Conservation (phyloP, 2,329 filamentous ascomycete genomes). For the Spiromastix sp. region DNA sequence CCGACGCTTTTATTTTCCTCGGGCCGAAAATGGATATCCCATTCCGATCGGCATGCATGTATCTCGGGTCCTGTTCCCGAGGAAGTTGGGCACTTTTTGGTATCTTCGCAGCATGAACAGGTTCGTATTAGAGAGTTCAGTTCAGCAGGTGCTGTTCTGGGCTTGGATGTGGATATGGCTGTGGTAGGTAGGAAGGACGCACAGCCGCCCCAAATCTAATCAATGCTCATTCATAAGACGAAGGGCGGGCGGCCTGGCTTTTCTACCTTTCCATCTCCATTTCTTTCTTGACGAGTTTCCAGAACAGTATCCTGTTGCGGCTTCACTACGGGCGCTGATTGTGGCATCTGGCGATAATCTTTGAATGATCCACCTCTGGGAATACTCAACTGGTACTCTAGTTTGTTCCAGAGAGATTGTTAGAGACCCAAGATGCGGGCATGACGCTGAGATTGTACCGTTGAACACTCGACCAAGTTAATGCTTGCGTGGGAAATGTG, state of each 20-base stretch:
- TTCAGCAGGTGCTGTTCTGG: constrained; percentile 12
- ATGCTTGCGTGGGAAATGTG: constrained; percentile 98
- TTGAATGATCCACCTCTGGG: constrained; percentile 43
- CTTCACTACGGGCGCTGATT: constrained; percentile 82
- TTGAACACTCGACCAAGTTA: constrained; percentile 95
- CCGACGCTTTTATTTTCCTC: no score
- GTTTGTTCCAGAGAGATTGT: constrained; percentile 19
- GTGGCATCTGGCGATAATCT: constrained; percentile 21
- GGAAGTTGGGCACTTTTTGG: neutral
- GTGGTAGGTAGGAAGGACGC: neutral
- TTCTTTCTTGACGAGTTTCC: constrained; percentile 6
- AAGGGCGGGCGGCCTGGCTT: no score
- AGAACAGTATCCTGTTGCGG: constrained; percentile 22
- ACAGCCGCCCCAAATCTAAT: no score
- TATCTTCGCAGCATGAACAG: constrained; percentile 12
- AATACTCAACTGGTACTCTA: constrained; percentile 6
- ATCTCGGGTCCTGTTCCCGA: no score
- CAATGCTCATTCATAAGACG: no score
- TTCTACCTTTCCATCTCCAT: constrained; percentile 7
- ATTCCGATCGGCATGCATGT: no score
- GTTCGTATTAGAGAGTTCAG: constrained; percentile 17
- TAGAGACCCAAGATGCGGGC: constrained; percentile 14
- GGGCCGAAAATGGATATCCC: no score
- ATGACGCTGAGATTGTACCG: constrained; percentile 92
- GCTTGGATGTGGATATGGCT: neutral